Evolutionary conservation across 1,139 yeast genomes (phyloP).

Genomic region (Arxiozyma slooffiae): DNA sequence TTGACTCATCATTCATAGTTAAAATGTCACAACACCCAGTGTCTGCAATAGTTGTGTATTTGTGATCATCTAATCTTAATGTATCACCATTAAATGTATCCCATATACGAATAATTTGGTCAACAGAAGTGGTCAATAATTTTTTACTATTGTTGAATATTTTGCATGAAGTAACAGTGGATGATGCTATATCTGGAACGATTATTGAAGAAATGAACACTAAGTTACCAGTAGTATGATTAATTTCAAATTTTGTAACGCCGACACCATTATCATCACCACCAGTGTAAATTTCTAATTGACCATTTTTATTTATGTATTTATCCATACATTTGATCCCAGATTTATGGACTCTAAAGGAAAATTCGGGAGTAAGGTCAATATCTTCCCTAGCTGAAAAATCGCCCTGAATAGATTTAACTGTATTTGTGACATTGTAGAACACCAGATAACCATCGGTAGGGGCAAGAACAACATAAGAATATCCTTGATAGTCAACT

Average conservation of each 20-base stretch:
- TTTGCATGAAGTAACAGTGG: slow-evolving; percentile 68
- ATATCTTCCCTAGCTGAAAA: not conserved
- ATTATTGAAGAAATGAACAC: slow-evolving; percentile 16
- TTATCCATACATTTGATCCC: slow-evolving; percentile 53
- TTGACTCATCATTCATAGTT: slow-evolving; percentile 13
- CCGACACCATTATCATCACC: slow-evolving; percentile 86
- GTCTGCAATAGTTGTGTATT: slow-evolving; percentile 79
- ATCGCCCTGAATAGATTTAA: not conserved
- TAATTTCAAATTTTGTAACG: slow-evolving; percentile 34
- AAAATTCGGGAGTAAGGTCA: not conserved
- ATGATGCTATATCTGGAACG: slow-evolving; percentile 60
- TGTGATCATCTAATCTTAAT: slow-evolving; percentile 36
- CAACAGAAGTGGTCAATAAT: slow-evolving; percentile 45
- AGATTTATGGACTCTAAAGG: slow-evolving; percentile 50
- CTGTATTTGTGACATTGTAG: slow-evolving; percentile 39
- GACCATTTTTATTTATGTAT: slow-evolving; percentile 10
- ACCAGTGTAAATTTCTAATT: slow-evolving; percentile 49
- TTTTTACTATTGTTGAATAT: slow-evolving; percentile 21
- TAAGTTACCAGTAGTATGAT: slow-evolving; percentile 4
- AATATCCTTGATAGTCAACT: slow-evolving; percentile 28
- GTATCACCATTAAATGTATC: slow-evolving; percentile 18
- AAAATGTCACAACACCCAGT: slow-evolving; percentile 60
- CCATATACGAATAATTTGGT: slow-evolving; percentile 71
- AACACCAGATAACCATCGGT: slow-evolving; percentile 73
- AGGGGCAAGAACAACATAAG: slow-evolving; percentile 48